Base-by-base conservation (phyloP, 2,329 filamentous ascomycete genomes). In the Nemania abortiva region DNA sequence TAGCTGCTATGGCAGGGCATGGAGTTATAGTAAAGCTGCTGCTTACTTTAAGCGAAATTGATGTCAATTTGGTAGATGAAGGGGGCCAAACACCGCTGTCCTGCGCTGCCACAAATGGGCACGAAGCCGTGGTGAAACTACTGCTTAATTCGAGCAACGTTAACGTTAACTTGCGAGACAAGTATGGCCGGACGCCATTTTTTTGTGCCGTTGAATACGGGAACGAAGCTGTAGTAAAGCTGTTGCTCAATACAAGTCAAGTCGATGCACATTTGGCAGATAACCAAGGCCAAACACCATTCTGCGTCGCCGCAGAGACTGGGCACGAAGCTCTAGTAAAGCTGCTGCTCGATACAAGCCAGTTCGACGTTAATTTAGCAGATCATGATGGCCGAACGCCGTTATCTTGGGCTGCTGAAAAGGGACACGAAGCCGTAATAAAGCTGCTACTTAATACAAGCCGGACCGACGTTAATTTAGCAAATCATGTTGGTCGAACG, bases 381-480 rank as follows among this genome's bases (percentile, higher is more conserved):
- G 22, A 57, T 57, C 0, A 45, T 0, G 37, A 13, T 3, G 37
- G 55, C 20, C 6, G 13, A 9, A 47, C 37, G 29, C 42, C 53
- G 10, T 45, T 63, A 29, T 24, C 13, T 2, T 27, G 0, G 5
- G 61, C 61, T 22, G 42, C 42, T 6, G 2, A n/a, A 1, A 20
- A 11, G 1, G 31, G 42, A 4, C 39, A 57, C 7, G 9, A 20
- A 52, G 39, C 6, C 24, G 20, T 50, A 13, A 53, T 63, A 10
- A 37, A 50, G 22, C 27, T 39, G 15, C 61, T 63, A 11, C 61
- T 63, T 11, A 5, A 13, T 37, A 55, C 50, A 22, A n/a, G 27
- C 4, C 7, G 31, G 18, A 45, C 20, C 31, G 20, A 59, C 24
- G 24, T 56, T 56, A 56, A 39, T 39, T 56, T 6, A n/a, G 42